These are phyloP conservation scores for Phialophora macrospora DNA, from an alignment of 2,329 filamentous ascomycete genomes.

Conservation along the genomic window DNA sequence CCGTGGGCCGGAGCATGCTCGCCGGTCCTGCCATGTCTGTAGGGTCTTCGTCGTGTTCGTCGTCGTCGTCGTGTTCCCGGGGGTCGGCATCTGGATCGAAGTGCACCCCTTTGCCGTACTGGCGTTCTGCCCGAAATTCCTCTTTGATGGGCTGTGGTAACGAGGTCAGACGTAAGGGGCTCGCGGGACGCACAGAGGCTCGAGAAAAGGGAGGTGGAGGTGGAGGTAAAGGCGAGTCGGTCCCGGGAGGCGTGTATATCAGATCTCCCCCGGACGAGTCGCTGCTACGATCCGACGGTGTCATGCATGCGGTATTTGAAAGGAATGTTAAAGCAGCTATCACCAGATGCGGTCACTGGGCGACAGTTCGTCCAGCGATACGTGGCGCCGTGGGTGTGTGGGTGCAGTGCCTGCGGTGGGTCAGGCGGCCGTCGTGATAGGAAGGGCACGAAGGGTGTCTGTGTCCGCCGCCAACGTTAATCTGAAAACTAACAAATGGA, in stretches of 20 bases:
- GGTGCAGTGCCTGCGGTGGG: not conserved
- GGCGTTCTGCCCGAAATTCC: conserved; percentile 30
- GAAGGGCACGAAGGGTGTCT: not conserved
- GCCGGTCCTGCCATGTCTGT: conserved; percentile 54
- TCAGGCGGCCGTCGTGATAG: conserved; percentile 5
- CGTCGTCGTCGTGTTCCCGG: conserved; percentile 48
- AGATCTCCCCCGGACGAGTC: conserved; percentile 37
- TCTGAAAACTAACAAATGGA: conserved; percentile 7
- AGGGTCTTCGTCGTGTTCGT: conserved; percentile 48
- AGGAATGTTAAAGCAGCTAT: conserved; percentile 2
- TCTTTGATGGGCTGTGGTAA: conserved; percentile 40
- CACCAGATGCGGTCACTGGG: conserved; percentile 19
- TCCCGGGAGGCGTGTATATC: conserved; percentile 38
- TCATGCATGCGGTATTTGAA: conserved; percentile 42
- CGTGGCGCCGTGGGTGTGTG: conserved; percentile 8
- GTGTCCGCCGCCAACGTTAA: conserved; percentile 9
- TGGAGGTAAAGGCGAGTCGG: conserved; percentile 35
- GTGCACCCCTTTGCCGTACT: conserved; percentile 20
- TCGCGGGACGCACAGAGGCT: conserved; percentile 29
- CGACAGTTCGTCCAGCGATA: not conserved
- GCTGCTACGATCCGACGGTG: conserved; percentile 37
- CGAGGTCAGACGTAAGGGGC: conserved; percentile 34
- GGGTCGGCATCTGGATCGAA: conserved; percentile 39
- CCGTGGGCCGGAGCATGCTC: conserved; percentile 53
- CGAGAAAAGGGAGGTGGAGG: conserved; percentile 10